Percentiles rank a stretch among this genome's conserved stretches.
These are phyloP conservation scores for Termitomyces sp. DNA, from an alignment of 1,284 basidiomycete species.

Conservation along the genomic window DNA sequence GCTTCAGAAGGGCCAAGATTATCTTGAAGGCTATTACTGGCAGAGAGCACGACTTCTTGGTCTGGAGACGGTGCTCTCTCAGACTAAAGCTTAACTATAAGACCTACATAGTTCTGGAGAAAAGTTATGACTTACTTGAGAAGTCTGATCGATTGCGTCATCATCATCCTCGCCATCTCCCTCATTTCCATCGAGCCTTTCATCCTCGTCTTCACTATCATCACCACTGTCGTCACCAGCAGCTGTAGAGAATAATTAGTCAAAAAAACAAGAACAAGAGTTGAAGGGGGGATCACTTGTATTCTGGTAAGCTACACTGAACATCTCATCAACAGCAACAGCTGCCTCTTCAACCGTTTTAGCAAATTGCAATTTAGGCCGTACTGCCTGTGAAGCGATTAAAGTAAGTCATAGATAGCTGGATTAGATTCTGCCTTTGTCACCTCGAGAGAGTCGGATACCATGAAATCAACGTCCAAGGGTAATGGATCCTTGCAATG, in stretches of 20 bases:
- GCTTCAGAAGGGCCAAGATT: conserved; percentile 76
- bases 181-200: conserved; percentile 49
- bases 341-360: conserved; percentile 85
- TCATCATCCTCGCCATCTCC: conserved; percentile 57
- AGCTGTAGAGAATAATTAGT: conserved; percentile 3
- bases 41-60: conserved; percentile 62
- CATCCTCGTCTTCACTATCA: conserved; percentile 63
- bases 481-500: conserved; percentile 84
- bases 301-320: conserved; percentile 60
- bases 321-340: conserved; percentile 83
- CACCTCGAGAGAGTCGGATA: conserved; percentile 89
- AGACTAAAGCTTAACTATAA: conserved; percentile 33
- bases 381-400: conserved; percentile 53
- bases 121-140: conserved; percentile 40
- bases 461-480: conserved; percentile 98
- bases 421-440: neutral
- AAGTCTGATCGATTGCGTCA: conserved; percentile 39
- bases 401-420: neutral
- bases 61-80: conserved; percentile 75
- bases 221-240: conserved; percentile 59
- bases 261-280: neutral
- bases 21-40: conserved; percentile 51
- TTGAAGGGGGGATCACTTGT: conserved; percentile 34
- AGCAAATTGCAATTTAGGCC: conserved; percentile 67
- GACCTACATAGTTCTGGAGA: neutral